A percentile compares a stretch with the other conserved stretches of the same genome.
Conservation (phyloP, 768 basidiomycete genomes). For the Mycena haematopus region DNA sequence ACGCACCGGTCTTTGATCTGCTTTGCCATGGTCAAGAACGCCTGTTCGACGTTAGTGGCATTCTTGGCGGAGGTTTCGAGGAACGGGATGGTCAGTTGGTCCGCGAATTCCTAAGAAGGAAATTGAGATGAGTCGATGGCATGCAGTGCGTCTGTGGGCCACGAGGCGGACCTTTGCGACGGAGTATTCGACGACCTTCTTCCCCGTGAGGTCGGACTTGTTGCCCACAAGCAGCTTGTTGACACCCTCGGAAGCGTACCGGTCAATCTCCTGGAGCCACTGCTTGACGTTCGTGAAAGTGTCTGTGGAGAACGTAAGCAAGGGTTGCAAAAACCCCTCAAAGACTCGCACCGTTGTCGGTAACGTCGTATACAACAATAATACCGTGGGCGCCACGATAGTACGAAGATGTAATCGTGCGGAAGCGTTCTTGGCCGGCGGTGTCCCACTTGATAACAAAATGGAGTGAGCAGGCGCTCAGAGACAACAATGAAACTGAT, state of each 20-base stretch:
- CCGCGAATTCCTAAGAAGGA: constrained; percentile 74
- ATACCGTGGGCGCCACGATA: constrained; percentile 99
- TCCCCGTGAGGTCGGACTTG: constrained; percentile 99
- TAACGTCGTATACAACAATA: constrained; percentile 97
- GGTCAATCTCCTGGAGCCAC: constrained; percentile 98
- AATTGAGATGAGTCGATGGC: not conserved
- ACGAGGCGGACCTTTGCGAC: constrained; percentile 68
- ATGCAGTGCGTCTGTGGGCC: not conserved
- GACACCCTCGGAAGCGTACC: constrained; percentile 97
- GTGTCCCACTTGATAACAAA: constrained; percentile 88
- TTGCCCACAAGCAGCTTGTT: constrained; percentile 99
- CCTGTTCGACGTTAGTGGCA: constrained; percentile 97
- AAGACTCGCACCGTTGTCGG: constrained; percentile 86
- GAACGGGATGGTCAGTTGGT: constrained; percentile 94
- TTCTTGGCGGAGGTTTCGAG: constrained; percentile 98
- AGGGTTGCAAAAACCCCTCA: constrained; percentile 4
- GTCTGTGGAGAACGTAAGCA: constrained; percentile 55
- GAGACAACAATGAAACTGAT: not conserved
- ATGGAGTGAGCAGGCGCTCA: constrained; percentile 13
- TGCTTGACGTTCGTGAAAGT: constrained; percentile 71
- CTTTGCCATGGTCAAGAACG: constrained; percentile 97
- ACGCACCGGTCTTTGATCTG: constrained; percentile 47
- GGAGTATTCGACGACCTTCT: constrained; percentile 82
- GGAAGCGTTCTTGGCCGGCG: constrained; percentile 97
- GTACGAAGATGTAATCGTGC: constrained; percentile 98